Base-by-base conservation (phyloP, 2,329 filamentous ascomycete species). In the Colletotrichum incanum region DNA sequence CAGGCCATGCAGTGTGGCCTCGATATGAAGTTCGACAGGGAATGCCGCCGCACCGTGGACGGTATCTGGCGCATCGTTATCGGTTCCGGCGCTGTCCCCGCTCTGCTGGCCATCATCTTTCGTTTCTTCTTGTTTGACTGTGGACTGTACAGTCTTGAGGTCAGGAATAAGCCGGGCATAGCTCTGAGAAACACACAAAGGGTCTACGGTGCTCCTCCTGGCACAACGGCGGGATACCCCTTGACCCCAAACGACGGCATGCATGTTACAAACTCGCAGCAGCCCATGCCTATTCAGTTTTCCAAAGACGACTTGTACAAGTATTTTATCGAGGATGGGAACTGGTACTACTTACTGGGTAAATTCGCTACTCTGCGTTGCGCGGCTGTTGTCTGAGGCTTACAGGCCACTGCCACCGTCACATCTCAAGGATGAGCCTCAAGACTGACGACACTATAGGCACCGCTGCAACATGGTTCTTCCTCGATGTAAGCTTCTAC, bases 31-130 rank as follows among this genome's bases (percentile, higher is more conserved):
- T 77, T 87, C 73, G 81, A 85, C 9, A 80, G 83, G 9, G 83
- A 86, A 69, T 88, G 86, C 73, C 83, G 83, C 59, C 56, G 75
- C 41, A 78, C 82, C 5, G 82, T 92, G 1, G 91, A 93, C 74
- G 88, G 86, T 1, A 89, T 92, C 74, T 93, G 91, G 91, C 86
- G 91, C 59, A 91, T 91, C 76, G 89, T 93, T 39, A 88, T 92
- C 74, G 91, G 90, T 2, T 88, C 91, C 0, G 91, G 91, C 8
- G 90, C 90, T 11, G 84, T 92, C 0, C 91, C 91, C 0, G 91
- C 90, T 5, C 81, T 90, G 16, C 82, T 93, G 11, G 91, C 91
- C 74, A 89, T 92, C 71, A 84, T 91, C 49, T 92, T 92, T 76
- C 89, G 91, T 23, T 90, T 93, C 78, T 90, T 90, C 74, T 87